Conservation (phyloP, 1,284 basidiomycete genomes). For the Malassezia sympodialis region DNA sequence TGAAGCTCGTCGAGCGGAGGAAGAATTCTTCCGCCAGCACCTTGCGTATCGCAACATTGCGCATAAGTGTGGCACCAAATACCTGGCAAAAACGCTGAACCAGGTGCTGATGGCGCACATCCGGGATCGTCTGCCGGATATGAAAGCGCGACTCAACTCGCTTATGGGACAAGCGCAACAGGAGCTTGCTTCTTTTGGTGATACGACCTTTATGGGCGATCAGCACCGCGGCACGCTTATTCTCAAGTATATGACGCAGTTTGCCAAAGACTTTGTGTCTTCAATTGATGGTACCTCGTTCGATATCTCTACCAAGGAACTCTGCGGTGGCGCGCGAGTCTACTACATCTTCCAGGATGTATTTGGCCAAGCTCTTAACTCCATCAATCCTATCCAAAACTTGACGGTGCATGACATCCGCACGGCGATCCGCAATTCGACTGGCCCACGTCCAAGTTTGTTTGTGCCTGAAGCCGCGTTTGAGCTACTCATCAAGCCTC, state of each 20-base stretch:
- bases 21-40: conserved; percentile 84
- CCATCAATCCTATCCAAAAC: conserved; percentile 81
- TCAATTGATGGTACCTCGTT: conserved; percentile 97
- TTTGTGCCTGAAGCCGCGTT: conserved; percentile 97
- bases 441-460: conserved; percentile 85
- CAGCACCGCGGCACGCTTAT: conserved; percentile 60
- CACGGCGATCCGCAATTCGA: conserved; percentile 95
- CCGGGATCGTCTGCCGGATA: conserved; percentile 94
- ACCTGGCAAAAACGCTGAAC: conserved; percentile 66
- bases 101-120: conserved; percentile 88
- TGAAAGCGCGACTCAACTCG: conserved; percentile 97
- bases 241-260: conserved; percentile 88
- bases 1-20: conserved; percentile 74
- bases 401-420: conserved; percentile 89
- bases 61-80: conserved; percentile 90
- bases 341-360: conserved; percentile 99
- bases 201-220: conserved; percentile 83
- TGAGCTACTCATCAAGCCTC: conserved; percentile 92
- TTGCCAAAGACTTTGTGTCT: conserved; percentile 90
- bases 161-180: conserved; percentile 98
- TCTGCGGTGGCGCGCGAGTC: conserved; percentile 92
- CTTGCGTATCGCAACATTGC: conserved; percentile 83
- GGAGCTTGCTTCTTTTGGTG: conserved; percentile 90
- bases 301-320: conserved; percentile 94
- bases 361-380: conserved; percentile 81